Evolutionary conservation across 306 rosid species (phyloP).

Genomic region (Quercus alba): DNA sequence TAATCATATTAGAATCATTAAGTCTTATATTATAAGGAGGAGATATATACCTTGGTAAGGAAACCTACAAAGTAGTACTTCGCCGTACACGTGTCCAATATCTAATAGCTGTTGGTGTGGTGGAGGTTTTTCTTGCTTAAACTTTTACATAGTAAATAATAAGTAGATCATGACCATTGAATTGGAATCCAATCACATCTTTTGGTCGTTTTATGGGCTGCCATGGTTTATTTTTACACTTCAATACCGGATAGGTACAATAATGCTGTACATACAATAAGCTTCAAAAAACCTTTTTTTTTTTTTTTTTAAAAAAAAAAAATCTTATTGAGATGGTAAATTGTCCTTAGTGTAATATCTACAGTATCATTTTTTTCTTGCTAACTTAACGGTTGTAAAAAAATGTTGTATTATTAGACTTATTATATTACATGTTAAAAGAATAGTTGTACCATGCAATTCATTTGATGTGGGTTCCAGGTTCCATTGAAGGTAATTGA

Average conservation of each 20-base stretch:
- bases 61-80: conserved; percentile 34
- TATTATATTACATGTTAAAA: too few species aligned
- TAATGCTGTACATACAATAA: neutral
- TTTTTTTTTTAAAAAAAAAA: too few species aligned
- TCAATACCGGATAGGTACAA: too few species aligned
- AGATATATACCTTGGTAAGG: conserved; percentile 25
- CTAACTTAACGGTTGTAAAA: too few species aligned
- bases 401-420: too few species aligned
- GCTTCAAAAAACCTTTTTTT: neutral
- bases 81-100: conserved; percentile 46
- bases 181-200: conserved; percentile 25
- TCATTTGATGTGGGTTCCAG: too few species aligned
- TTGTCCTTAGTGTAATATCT: too few species aligned
- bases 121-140: neutral
- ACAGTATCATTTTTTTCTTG: too few species aligned
- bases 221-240: too few species aligned
- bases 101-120: conserved; percentile 26
- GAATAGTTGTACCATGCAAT: too few species aligned
- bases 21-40: conserved; percentile 29
- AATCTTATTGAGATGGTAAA: neutral
- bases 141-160: neutral
- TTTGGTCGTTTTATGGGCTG: conserved; percentile 16
- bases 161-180: conserved; percentile 19
- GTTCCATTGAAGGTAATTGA: neutral
- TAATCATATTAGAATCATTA: conserved; percentile 57